These are phyloP conservation scores for Actinomucor elegans DNA, from an alignment of 371 early-diverging fungal species.

Conservation along the genomic window DNA sequence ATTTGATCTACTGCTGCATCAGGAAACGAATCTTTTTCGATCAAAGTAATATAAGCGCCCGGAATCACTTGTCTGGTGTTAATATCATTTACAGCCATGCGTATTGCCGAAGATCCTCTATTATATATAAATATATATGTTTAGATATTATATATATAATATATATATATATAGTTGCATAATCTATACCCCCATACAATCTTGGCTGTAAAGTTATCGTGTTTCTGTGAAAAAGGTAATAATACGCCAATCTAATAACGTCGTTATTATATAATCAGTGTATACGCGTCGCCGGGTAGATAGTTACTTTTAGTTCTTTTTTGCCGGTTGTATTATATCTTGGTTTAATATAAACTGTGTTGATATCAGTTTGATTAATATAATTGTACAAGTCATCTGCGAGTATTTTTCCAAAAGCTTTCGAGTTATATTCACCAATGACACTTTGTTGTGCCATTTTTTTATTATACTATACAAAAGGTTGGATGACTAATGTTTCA, in stretches of 20 bases:
- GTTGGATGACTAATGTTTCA: neutral
- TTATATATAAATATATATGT: neutral
- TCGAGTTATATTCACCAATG: conserved; percentile 8
- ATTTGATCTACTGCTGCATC: conserved; percentile 42
- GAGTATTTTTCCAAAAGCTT: conserved; percentile 35
- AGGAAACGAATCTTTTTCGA: conserved; percentile 64
- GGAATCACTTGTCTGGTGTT: conserved; percentile 54
- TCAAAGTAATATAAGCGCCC: conserved; percentile 56
- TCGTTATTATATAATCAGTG: neutral
- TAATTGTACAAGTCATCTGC: conserved; percentile 29
- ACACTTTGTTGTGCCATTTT: conserved; percentile 18
- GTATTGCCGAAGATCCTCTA: conserved; percentile 64
- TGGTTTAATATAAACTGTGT: conserved; percentile 41
- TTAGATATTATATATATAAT: neutral
- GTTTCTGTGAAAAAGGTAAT: conserved; percentile 45
- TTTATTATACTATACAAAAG: neutral
- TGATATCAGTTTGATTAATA: conserved; percentile 41
- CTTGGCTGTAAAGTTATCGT: conserved; percentile 42
- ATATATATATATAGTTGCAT: too few species aligned
- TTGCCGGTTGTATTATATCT: conserved; percentile 35
- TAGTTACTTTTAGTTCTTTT: conserved; percentile 40
- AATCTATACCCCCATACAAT: conserved; percentile 55
- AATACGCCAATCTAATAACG: conserved; percentile 41
- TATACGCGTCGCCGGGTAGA: neutral
- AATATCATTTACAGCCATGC: conserved; percentile 60